Evolutionary conservation across 2,329 filamentous ascomycete species (phyloP), one percentile per base, ranked within the genome.

Genomic region (Colletotrichum karsti): DNA sequence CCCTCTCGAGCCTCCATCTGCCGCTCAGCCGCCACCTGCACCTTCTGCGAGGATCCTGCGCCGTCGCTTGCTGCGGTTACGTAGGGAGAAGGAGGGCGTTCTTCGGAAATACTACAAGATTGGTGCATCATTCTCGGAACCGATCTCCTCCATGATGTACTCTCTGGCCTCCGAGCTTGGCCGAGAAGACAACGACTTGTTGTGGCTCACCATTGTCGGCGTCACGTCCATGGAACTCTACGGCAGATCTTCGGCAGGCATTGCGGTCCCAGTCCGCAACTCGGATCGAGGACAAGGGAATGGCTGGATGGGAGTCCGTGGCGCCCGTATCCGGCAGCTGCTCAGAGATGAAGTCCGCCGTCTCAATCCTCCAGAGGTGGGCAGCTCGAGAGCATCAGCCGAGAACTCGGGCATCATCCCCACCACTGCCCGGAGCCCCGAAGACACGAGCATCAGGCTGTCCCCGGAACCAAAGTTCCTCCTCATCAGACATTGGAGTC

Each of bases 171-270:
- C 95, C 1, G 96, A 98, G 76, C 88, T 99, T 7, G 96, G 96
- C 70, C 92, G 95, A 59, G 96, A 98, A 84, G 95, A 98, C 78
- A 99, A 98, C 74, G 95, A 99, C 74, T 85, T 98, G 22, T 85
- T 99, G 13, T 99, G 96, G 96, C 87, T 97, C 66, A 91, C 94
- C 6, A 97, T 98, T 74, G 93, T 99, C 26, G 96, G 96, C 6
- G 93, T 97, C 37, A 94, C 93, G n/a, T 97, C 94, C 15, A 91
- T 97, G 80, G 95, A 98, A 77, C 87, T 98, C 1, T 97, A 96
- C 72, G 95, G 95, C 15, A 91, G 93, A 63, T 95, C 93, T 20
- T 93, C 93, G 48, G 91, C 93, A 12, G 94, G 94, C 24, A 86
- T 96, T 30, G 91, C 92, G 18, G 86, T 90, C 2, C 83, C 87